Conservation (phyloP, 192 early-diverging fungal genomes). For the Spinellus fusiger region DNA sequence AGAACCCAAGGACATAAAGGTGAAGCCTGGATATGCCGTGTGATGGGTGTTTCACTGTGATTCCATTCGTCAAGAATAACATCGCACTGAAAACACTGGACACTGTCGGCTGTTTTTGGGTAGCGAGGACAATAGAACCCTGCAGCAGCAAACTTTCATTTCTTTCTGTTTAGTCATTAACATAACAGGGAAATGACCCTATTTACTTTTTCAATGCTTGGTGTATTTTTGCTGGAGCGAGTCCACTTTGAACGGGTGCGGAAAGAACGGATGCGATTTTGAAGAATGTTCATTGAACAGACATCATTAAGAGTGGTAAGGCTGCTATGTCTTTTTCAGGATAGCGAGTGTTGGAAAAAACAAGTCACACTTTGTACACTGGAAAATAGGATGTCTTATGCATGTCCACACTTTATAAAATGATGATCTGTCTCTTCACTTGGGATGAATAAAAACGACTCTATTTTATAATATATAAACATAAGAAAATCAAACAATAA, state of each 20-base stretch:
- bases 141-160: slow-evolving; percentile 14
- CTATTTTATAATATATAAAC: too few species aligned
- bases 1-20: slow-evolving; percentile 3
- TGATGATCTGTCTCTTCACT: too few species aligned
- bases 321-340: too few species aligned
- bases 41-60: slow-evolving; percentile 5
- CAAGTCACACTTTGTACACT: too few species aligned
- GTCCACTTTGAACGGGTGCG: not conserved
- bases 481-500: not conserved
- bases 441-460: too few species aligned
- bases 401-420: too few species aligned
- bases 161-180: not conserved
- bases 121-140: slow-evolving; percentile 15
- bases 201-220: slow-evolving; percentile 6
- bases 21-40: not conserved
- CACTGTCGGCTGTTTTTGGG: not conserved
- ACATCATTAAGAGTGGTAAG: too few species aligned
- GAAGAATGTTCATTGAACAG: not conserved
- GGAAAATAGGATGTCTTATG: too few species aligned
- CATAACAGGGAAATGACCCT: not conserved
- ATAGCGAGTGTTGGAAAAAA: too few species aligned
- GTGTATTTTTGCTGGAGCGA: not conserved
- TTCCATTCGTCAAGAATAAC: slow-evolving; percentile 9
- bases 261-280: not conserved
- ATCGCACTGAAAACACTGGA: slow-evolving; percentile 12